These are phyloP conservation scores for Xylaria sp. DNA, from an alignment of 2,329 filamentous ascomycete genomes.

Conservation along the genomic window DNA sequence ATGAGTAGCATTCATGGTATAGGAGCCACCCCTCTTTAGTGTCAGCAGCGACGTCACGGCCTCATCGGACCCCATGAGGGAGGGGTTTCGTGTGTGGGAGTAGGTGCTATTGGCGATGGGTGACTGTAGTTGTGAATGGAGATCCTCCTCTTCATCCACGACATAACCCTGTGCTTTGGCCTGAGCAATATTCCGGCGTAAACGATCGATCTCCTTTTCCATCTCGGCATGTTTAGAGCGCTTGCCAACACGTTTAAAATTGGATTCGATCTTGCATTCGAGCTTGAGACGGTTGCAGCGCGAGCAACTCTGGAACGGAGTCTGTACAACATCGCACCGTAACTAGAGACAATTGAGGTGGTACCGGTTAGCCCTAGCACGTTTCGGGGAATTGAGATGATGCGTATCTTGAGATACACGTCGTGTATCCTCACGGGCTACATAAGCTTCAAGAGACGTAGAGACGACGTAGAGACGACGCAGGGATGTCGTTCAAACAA, in stretches of 20 bases:
- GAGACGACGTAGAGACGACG: neutral
- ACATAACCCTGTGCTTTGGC: constrained; percentile 69
- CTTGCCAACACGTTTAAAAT: constrained; percentile 87
- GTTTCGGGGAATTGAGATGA: constrained; percentile 27
- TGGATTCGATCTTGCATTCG: constrained; percentile 86
- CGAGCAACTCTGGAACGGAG: constrained; percentile 80
- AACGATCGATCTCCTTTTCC: constrained; percentile 81
- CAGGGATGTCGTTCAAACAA: constrained; percentile 1
- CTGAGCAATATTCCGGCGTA: constrained; percentile 69
- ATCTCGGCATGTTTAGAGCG: constrained; percentile 85
- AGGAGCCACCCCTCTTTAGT: constrained; percentile 72
- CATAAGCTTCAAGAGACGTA: neutral
- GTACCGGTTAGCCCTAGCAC: constrained; percentile 33
- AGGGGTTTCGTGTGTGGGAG: constrained; percentile 69
- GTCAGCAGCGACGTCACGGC: constrained; percentile 73
- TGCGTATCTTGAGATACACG: constrained; percentile 34
- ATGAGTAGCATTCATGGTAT: constrained; percentile 64
- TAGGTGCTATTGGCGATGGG: constrained; percentile 67
- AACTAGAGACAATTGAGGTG: constrained; percentile 52
- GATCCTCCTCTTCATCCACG: constrained; percentile 64
- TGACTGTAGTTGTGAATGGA: constrained; percentile 66
- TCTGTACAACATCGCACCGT: constrained; percentile 84
- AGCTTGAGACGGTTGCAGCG: constrained; percentile 83
- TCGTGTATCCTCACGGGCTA: constrained; percentile 12
- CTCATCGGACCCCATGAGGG: constrained; percentile 74